These are phyloP conservation scores for Kwoniella newhampshirensis DNA, from an alignment of 768 basidiomycete genomes.

Conservation along the genomic window DNA sequence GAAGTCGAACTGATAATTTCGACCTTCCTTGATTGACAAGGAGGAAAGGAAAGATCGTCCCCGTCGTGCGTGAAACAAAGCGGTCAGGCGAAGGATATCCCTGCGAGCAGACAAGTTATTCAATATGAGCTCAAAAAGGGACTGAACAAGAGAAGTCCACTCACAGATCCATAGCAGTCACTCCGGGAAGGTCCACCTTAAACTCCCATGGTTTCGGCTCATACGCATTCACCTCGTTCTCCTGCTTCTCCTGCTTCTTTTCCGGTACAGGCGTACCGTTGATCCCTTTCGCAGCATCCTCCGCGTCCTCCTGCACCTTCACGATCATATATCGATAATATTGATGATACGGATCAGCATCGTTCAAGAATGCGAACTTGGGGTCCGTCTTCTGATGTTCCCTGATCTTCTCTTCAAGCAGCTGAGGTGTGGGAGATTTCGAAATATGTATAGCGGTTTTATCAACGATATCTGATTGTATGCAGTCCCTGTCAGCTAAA, in stretches of 20 bases:
- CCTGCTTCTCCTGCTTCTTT: conserved; percentile 25
- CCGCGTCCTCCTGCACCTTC: conserved; percentile 62
- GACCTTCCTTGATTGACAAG: conserved; percentile 82
- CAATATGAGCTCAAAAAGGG: conserved; percentile 10
- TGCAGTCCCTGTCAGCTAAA: conserved; percentile 13
- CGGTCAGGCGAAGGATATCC: conserved; percentile 93
- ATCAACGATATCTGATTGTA: conserved; percentile 79
- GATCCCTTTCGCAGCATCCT: conserved; percentile 37
- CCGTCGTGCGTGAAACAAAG: conserved; percentile 88
- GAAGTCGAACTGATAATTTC: conserved; percentile 98
- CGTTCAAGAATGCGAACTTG: conserved; percentile 98
- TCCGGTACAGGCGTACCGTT: conserved; percentile 26
- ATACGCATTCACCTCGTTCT: conserved; percentile 59
- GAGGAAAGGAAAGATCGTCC: conserved; percentile 81
- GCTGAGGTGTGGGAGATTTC: conserved; percentile 85
- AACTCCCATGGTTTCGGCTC: conserved; percentile 76
- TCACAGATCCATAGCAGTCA: conserved; percentile 85
- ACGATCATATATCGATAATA: conserved; percentile 94
- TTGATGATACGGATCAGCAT: conserved; percentile 94
- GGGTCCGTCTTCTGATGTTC: conserved; percentile 95
- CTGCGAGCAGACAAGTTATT: conserved; percentile 55
- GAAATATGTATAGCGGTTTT: conserved; percentile 88
- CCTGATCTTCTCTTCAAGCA: conserved; percentile 95
- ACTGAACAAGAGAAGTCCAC: conserved; percentile 51
- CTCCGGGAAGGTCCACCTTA: conserved; percentile 78